These are phyloP conservation scores for Mucor circinelloides DNA, from an alignment of 371 early-diverging fungal species.

Conservation along the genomic window DNA sequence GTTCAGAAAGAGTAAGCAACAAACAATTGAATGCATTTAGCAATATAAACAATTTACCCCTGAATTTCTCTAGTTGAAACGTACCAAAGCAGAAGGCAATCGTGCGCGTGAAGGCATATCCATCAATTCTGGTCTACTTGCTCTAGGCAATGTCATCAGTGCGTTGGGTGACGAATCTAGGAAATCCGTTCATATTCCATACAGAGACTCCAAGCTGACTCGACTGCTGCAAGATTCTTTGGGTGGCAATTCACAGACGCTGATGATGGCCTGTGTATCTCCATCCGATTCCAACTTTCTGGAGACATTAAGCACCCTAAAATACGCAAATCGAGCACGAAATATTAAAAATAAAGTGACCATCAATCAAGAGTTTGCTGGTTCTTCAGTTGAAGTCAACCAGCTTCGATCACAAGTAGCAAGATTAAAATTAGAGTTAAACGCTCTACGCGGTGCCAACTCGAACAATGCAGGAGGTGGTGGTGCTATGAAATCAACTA, in stretches of 20 bases:
- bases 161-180: conserved; percentile 89
- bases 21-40: background rate
- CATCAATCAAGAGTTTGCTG: conserved; percentile 45
- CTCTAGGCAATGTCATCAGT: conserved; percentile 98
- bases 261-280: conserved; percentile 93
- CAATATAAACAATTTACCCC: background rate
- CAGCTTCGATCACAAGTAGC: conserved; percentile 68
- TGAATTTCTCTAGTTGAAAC: conserved; percentile 34
- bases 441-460: conserved; percentile 41
- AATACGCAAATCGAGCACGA: conserved; percentile 87
- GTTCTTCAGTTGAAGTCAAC: conserved; percentile 64
- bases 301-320: conserved; percentile 91
- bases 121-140: conserved; percentile 96
- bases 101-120: conserved; percentile 97
- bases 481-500: conserved; percentile 6
- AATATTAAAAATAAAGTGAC: conserved; percentile 81
- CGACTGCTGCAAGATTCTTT: conserved; percentile 93
- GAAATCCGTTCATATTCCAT: conserved; percentile 81
- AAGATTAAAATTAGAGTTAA: conserved; percentile 64
- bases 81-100: conserved; percentile 73
- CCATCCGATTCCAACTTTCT: conserved; percentile 76
- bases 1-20: conserved; percentile 54
- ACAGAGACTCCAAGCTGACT: conserved; percentile 91
- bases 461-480: background rate
- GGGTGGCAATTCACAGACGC: conserved; percentile 88